These are phyloP conservation scores for Eimeria sp. DNA, from an alignment of 169 alveolate species.

Conservation along the genomic window DNA sequence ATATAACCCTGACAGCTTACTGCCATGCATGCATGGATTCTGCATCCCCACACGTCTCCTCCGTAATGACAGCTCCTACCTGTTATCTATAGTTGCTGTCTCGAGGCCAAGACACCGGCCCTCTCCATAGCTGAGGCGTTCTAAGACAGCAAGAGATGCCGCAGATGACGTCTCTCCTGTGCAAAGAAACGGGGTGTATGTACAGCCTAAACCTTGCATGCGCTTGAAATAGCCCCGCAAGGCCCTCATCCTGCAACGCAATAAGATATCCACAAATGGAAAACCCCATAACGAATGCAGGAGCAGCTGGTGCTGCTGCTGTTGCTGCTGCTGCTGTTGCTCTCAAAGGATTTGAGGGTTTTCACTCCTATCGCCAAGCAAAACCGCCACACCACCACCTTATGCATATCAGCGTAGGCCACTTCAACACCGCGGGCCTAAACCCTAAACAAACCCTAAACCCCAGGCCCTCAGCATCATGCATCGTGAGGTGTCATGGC, in stretches of 20 bases:
- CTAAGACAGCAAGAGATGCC: slow-evolving; percentile 34
- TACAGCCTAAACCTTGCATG: neutral
- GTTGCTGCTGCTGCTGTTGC: slow-evolving; percentile 18
- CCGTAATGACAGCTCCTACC: neutral
- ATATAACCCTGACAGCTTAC: too few species aligned
- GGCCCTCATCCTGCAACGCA: neutral
- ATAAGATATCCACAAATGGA: neutral
- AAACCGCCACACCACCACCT: too few species aligned
- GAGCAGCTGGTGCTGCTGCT: slow-evolving; percentile 17
- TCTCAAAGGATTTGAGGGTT: neutral
- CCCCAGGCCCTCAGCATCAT: neutral
- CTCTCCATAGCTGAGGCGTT: slow-evolving; percentile 54
- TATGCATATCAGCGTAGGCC: too few species aligned
- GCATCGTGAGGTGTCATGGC: neutral
- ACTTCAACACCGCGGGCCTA: neutral
- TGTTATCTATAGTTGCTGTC: slow-evolving; percentile 18
- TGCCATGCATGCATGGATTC: neutral
- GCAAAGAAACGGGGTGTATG: slow-evolving; percentile 44
- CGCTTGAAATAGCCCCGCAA: neutral
- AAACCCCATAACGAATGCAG: neutral
- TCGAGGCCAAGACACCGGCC: slow-evolving; percentile 38
- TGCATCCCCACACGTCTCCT: neutral
- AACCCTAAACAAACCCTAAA: neutral
- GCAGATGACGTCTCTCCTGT: slow-evolving; percentile 39
- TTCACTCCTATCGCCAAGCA: neutral